A percentile compares a stretch with the other conserved stretches of the same genome.
These are phyloP conservation scores for Cucumis hystrix DNA, from an alignment of 306 rosid species.

Conservation along the genomic window DNA sequence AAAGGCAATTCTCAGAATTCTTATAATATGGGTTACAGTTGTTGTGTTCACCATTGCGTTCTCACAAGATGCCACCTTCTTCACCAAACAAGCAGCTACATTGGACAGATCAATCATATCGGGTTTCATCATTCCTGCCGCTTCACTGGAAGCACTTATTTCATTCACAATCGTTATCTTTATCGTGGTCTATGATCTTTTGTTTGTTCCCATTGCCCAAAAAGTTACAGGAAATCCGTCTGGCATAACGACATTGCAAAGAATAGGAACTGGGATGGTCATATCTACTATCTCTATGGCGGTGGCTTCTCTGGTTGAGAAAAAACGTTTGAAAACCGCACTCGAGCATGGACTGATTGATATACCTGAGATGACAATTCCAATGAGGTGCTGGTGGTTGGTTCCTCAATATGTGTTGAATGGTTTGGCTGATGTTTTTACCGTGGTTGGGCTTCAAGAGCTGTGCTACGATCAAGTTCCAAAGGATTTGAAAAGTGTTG, in stretches of 20 bases:
- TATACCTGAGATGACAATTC: constrained; percentile 31
- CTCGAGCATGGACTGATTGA: constrained; percentile 33
- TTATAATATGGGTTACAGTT: constrained; percentile 30
- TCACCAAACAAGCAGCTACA: constrained; percentile 39
- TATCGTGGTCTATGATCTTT: constrained; percentile 37
- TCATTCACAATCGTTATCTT: constrained; percentile 15
- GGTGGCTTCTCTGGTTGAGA: constrained; percentile 46
- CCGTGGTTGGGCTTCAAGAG: constrained; percentile 64
- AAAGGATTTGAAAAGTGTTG: constrained; percentile 44
- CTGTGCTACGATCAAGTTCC: constrained; percentile 69
- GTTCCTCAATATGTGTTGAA: constrained; percentile 47
- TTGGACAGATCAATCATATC: constrained; percentile 37
- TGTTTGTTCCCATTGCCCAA: constrained; percentile 43
- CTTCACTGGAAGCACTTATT: constrained; percentile 37
- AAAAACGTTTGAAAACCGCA: constrained; percentile 38
- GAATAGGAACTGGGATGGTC: constrained; percentile 53
- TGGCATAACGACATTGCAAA: constrained; percentile 56
- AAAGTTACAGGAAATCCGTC: constrained; percentile 31
- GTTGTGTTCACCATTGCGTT: constrained; percentile 18
- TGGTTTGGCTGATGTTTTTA: constrained; percentile 44
- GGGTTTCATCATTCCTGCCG: constrained; percentile 33
- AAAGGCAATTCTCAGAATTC: constrained; percentile 26
- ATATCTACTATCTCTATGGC: constrained; percentile 24
- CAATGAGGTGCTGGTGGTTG: constrained; percentile 74
- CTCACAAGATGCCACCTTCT: constrained; percentile 31